Conservation (phyloP, 306 rosid species). For the Lupinus albus region DNA sequence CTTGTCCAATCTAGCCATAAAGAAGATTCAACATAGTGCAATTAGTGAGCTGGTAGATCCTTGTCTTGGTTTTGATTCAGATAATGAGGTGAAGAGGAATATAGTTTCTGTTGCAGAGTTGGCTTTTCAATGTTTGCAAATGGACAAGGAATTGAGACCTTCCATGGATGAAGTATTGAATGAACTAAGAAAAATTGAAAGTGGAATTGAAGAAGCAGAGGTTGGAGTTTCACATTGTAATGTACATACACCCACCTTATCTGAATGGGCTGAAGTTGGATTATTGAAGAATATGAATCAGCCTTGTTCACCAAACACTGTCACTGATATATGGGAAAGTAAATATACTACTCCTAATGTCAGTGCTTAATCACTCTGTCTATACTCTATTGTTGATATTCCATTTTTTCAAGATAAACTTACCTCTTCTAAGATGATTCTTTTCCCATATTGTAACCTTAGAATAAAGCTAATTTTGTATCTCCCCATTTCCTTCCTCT, state of each 20-base stretch:
- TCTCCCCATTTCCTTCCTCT: neutral
- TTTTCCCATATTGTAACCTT: constrained; percentile 17
- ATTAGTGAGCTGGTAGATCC: constrained; percentile 62
- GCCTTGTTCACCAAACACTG: constrained; percentile 47
- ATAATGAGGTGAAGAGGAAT: constrained; percentile 52
- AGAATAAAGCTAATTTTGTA: neutral
- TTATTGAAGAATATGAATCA: constrained; percentile 45
- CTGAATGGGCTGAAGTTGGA: constrained; percentile 49
- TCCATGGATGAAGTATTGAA: constrained; percentile 69
- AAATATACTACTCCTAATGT: constrained; percentile 43
- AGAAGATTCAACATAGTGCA: constrained; percentile 58
- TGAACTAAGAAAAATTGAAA: constrained; percentile 55
- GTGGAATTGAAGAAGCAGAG: constrained; percentile 39
- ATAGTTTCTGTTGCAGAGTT: constrained; percentile 61
- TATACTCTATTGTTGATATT: constrained; percentile 24
- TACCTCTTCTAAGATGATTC: too few species aligned
- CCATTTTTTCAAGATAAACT: constrained; percentile 30
- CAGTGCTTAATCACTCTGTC: constrained; percentile 34
- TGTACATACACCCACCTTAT: constrained; percentile 40
- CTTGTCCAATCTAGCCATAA: constrained; percentile 60
- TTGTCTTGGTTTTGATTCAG: constrained; percentile 55
- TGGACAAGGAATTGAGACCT: constrained; percentile 72
- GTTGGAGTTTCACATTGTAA: constrained; percentile 25
- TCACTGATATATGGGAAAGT: constrained; percentile 51
- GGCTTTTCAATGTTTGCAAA: constrained; percentile 77